Conservation (phyloP, 208 protist genomes). For the Trypanosoma cruzi region DNA sequence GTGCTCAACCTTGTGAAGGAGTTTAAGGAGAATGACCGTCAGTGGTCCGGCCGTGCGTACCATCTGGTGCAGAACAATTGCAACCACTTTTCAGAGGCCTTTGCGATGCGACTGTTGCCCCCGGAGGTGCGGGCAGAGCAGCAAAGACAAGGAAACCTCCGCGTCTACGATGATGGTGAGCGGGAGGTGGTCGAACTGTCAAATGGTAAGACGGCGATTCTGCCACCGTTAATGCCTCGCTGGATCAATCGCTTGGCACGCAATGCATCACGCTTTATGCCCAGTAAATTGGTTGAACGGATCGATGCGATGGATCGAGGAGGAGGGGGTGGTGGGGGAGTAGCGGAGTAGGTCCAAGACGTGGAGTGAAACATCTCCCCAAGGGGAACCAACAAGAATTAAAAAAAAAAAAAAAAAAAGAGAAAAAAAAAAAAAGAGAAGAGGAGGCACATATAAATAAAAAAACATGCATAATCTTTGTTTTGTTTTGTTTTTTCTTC, state of each 20-base stretch:
- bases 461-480: not conserved
- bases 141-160: not conserved
- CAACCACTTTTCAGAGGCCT: conserved; percentile 57
- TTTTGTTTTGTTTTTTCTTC: not conserved
- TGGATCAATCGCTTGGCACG: conserved; percentile 46
- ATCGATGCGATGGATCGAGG: conserved; percentile 38
- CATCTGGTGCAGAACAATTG: conserved; percentile 79
- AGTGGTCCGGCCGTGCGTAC: conserved; percentile 59
- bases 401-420: too few species aligned
- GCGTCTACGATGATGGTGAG: conserved; percentile 28
- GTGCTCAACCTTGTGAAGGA: conserved; percentile 37
- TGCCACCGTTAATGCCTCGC: conserved; percentile 50
- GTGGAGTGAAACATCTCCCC: too few species aligned
- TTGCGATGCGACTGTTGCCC: conserved; percentile 48
- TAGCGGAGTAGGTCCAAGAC: too few species aligned
- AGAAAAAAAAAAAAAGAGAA: not conserved
- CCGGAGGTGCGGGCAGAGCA: conserved; percentile 35
- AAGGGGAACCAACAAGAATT: too few species aligned
- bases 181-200: conserved; percentile 37
- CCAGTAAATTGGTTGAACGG: conserved; percentile 25
- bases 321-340: not conserved
- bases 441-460: not conserved
- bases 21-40: conserved; percentile 24
- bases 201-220: conserved; percentile 10
- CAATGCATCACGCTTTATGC: conserved; percentile 30